Evolutionary conservation across 495 filamentous ascomycete species (phyloP), one percentile per base, ranked within the genome.

Genomic region (Trichoderma virens): DNA sequence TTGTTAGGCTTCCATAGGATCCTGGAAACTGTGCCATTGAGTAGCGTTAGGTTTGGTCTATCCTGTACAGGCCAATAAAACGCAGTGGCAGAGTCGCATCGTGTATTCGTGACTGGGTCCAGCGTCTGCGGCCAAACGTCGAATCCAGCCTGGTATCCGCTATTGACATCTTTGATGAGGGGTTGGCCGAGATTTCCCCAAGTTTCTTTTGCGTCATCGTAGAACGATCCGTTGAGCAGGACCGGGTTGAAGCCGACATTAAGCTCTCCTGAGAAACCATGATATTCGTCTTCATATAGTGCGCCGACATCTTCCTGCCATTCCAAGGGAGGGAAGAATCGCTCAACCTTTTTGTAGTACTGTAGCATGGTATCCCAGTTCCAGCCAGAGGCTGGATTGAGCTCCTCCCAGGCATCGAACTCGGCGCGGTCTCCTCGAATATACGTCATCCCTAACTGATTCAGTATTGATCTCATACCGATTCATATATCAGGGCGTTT

Each of bases 321-420:
- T n/a, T 64, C 31, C 20, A 70, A 75, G 0, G 82, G 80, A 0
- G 74, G 35, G 3, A 72, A 70, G 43, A 80, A 78, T n/a, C 63
- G 47, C 62, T 82, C 79, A 18, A 73, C 72, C 66, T 78, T 78
- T 43, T 78, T 77, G 59, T 80, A 82, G 66, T 72, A 72, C 0
- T 69, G 68, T 62, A 65, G 70, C 23, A 74, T 41, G 8, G 67
- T 62, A 0, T 83, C 73, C 82, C 83, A 85, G 38, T 76, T 79
- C 85, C 83, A 87, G n/a, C 82, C 81, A 87, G 41, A 77, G 75
- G 69, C 86, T 82, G 62, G 82, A 84, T 60, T 86, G 81, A 13
- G 78, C 69, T 60, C 75, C 79, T n/a, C n/a, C n/a, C n/a, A n/a
- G n/a, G n/a, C n/a, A n/a, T n/a, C n/a, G n/a, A n/a, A n/a, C n/a